Percentiles rank a stretch among this genome's conserved stretches.
These are phyloP conservation scores for Spencermartinsiella europaea DNA, from an alignment of 805 yeast species.

Conservation along the genomic window DNA sequence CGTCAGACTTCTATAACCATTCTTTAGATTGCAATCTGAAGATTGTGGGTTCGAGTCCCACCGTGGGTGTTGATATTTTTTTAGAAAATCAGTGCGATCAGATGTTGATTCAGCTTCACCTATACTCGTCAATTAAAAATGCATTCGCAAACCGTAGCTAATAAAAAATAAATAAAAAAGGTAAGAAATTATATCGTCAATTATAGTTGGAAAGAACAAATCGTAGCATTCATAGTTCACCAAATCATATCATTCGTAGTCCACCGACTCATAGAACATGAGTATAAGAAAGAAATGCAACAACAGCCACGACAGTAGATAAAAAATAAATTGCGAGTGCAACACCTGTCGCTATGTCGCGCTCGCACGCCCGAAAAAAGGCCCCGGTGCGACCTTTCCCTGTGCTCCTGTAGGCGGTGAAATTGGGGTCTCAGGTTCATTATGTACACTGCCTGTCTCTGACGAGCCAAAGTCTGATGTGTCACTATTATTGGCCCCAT, in stretches of 20 bases:
- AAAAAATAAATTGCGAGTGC: conserved; percentile 5
- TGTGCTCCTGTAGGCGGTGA: not conserved
- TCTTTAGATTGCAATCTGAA: conserved; percentile 28
- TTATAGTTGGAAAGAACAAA: no score
- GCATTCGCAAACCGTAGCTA: no score
- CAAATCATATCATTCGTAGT: no score
- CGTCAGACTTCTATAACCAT: conserved; percentile 34
- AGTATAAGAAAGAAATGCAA: not conserved
- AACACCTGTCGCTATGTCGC: conserved; percentile 11
- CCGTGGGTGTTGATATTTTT: conserved; percentile 31
- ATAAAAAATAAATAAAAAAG: no score
- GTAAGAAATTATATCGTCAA: no score
- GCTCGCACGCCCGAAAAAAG: conserved; percentile 12
- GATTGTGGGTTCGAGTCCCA: conserved; percentile 38
- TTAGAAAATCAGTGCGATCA: no score
- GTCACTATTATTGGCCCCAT: not conserved
- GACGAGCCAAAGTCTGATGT: not conserved
- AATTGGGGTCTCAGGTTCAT: not conserved
- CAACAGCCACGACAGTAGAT: conserved; percentile 10
- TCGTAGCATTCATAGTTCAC: no score
- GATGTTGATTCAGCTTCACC: no score
- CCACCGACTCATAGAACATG: no score
- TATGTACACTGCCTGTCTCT: not conserved
- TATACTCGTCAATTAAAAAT: no score
- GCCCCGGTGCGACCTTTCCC: not conserved